Conservation (phyloP, 306 rosid species). For the Argentina anserina region DNA sequence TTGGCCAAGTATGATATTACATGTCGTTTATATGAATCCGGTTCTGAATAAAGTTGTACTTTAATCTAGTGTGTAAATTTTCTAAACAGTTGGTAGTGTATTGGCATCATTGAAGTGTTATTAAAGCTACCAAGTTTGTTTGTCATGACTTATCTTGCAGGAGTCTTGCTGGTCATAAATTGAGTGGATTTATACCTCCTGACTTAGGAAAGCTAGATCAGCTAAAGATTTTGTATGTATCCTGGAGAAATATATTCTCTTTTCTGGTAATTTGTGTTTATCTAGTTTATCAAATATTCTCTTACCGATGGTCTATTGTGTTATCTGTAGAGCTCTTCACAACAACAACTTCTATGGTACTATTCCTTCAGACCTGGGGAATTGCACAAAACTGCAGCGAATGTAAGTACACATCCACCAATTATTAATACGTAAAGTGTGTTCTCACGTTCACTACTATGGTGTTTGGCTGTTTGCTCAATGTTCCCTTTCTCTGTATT, state of each 20-base stretch:
- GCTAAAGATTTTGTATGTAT: conserved; percentile 73
- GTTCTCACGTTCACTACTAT: conserved; percentile 17
- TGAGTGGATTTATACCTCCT: conserved; percentile 73
- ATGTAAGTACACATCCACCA: conserved; percentile 49
- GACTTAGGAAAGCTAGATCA: conserved; percentile 88
- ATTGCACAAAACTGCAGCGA: conserved; percentile 70
- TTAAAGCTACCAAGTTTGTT: conserved; percentile 31
- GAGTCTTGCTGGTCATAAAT: conserved; percentile 65
- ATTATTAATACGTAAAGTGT: conserved; percentile 9
- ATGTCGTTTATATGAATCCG: not conserved
- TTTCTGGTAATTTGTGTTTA: conserved; percentile 10
- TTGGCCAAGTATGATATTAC: not conserved
- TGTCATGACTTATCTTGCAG: conserved; percentile 47
- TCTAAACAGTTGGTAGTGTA: not conserved
- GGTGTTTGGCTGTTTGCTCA: not conserved
- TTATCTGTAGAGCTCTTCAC: conserved; percentile 66
- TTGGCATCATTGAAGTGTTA: not conserved
- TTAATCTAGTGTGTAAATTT: not conserved
- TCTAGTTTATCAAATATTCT: conserved; percentile 8
- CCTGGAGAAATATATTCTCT: conserved; percentile 6
- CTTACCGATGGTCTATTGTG: conserved; percentile 26
- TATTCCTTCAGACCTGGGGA: conserved; percentile 91
- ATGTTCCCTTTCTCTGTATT: not conserved
- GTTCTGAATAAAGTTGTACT: not conserved
- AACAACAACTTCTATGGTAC: conserved; percentile 78